Evolutionary conservation across 805 yeast species (phyloP).

Genomic region (Suhomyces sp.): DNA sequence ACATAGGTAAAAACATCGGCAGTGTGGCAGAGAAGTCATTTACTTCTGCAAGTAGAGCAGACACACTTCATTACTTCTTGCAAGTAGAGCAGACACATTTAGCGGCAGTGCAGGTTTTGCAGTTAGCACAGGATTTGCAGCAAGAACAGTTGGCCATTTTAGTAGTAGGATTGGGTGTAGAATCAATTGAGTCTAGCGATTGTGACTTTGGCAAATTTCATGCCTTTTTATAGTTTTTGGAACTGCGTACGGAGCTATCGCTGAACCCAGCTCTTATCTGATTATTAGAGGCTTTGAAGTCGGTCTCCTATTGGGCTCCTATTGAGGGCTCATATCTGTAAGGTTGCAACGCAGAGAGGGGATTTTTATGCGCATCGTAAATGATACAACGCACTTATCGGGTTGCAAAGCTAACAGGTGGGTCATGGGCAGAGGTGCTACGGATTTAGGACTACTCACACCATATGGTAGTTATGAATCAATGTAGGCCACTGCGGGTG

Average conservation of each 20-base stretch:
- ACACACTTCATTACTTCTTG: constrained; percentile 5
- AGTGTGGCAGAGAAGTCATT: background rate
- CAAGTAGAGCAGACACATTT: constrained; percentile 11
- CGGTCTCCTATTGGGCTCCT: no score
- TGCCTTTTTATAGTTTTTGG: constrained; percentile 1
- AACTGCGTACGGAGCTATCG: background rate
- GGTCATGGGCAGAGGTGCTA: no score
- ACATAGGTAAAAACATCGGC: background rate
- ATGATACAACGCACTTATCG: background rate
- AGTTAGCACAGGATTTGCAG: constrained; percentile 11
- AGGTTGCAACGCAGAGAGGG: background rate
- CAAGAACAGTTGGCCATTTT: constrained; percentile 11
- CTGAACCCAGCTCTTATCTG: background rate
- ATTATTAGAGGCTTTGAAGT: background rate
- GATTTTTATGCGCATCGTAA: background rate
- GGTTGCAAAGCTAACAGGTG: background rate
- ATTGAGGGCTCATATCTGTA: no score
- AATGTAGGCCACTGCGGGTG: background rate
- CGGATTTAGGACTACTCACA: no score
- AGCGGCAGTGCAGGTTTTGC: constrained; percentile 9
- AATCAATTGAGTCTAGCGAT: background rate
- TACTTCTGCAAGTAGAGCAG: background rate
- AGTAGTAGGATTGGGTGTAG: background rate
- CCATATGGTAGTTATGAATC: background rate
- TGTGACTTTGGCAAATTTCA: background rate